phyloP scores from a whole-genome alignment of 257 asterid species.

The Ajuga chamaepitys region DNA sequence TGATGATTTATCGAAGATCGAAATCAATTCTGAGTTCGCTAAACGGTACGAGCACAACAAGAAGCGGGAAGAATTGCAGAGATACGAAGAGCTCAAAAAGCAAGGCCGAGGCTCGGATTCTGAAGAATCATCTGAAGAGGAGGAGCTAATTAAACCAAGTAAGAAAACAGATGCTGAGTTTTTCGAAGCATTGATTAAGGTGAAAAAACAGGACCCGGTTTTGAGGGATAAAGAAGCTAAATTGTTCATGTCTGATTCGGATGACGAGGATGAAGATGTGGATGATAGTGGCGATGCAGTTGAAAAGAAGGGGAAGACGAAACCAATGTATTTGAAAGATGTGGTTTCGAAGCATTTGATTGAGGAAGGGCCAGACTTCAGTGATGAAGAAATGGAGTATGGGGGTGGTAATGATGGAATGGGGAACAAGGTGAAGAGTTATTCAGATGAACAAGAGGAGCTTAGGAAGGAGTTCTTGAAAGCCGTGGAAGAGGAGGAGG shows the following conservation, averaged over 20 bases:
- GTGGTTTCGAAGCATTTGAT: constrained; percentile 59
- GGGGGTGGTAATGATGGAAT: constrained; percentile 18
- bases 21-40: constrained; percentile 61
- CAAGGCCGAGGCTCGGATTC: constrained; percentile 47
- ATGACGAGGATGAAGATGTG: constrained; percentile 5
- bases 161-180: constrained; percentile 36
- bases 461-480: constrained; percentile 40
- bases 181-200: constrained; percentile 53
- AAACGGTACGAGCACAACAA: constrained; percentile 70
- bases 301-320: constrained; percentile 24
- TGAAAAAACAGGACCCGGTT: constrained; percentile 55
- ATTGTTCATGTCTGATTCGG: constrained; percentile 51
- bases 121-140: constrained; percentile 41
- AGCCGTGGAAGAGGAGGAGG: constrained; percentile 37
- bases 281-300: no score
- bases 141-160: constrained; percentile 18
- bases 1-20: constrained; percentile 41
- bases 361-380: constrained; percentile 62
- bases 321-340: constrained; percentile 75
- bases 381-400: constrained; percentile 29
- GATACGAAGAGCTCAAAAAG: constrained; percentile 55
- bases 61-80: constrained; percentile 74
- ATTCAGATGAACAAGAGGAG: constrained; percentile 66
- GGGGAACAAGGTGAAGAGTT: constrained; percentile 36
- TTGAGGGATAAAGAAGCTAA: constrained; percentile 50